Base-by-base conservation (phyloP, 2,329 filamentous ascomycete genomes). In the Trichophyton mentagrophytes region DNA sequence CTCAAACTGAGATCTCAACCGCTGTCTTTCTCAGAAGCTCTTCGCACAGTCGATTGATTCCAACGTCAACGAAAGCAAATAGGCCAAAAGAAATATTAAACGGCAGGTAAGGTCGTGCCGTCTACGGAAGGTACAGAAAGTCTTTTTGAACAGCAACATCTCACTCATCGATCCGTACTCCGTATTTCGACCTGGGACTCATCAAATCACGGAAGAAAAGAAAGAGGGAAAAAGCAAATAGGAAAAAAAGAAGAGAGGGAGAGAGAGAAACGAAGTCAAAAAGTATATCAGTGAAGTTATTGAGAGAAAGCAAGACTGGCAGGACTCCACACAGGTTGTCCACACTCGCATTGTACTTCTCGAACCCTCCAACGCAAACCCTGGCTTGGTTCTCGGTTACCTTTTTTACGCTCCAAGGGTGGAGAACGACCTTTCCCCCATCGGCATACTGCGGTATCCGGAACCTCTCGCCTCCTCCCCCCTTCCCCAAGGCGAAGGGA, bases 401-500 rank as follows among this genome's bases (percentile, higher is more conserved):
- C 27, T 36, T 55, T 55, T 53, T 55, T 55, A 55, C 51, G 27
- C 51, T 55, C 51, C 46, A 55, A 36, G n/a, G 51, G 51, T 55
- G 51, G 51, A 36, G 27, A 27, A 15, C 15, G 20, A 53, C 22
- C 17, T n/a, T 20, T 55, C n/a, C 25, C 30, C 51, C 51, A 55
- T 55, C 51, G 51, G 51, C 51, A 55, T 36, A 55, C 51, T 55
- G 51, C 51, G 51, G 51, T 55, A 55, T 55, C 51, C 51, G 51
- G 51, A 55, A 55, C 51, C 9, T 55, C 22, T 55, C 51, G 51
- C 51, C 51, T 55, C 51, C 22, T 55, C 27, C 22, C 51, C 51
- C 27, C 49, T 46, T 20, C 15, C 44, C 49, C 49, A 53, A 53
- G 22, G 22, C 49, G n/a, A 53, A 53, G 22, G 13, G 9, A 27